Percentiles rank a stretch among this genome's conserved stretches.
Conservation (phyloP, 257 asterid genomes). For the Forsythia viridissima region DNA sequence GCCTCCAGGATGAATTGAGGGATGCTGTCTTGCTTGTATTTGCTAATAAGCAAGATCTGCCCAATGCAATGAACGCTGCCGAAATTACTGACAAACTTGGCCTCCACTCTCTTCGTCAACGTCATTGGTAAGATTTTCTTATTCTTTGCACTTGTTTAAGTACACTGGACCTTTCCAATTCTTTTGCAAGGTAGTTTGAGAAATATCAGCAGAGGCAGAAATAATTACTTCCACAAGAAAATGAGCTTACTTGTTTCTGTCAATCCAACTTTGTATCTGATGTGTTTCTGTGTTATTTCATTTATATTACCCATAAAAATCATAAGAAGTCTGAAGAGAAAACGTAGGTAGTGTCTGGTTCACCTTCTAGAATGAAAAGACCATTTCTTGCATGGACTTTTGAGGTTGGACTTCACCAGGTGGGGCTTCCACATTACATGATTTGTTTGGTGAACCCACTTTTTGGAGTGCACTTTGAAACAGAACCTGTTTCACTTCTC, state of each 20-base stretch:
- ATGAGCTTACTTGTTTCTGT: neutral
- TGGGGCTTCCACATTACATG: neutral
- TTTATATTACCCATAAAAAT: too few relatives aligned
- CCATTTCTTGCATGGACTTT: neutral
- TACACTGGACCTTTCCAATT: neutral
- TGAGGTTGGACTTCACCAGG: neutral
- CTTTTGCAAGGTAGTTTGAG: neutral
- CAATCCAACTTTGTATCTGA: neutral
- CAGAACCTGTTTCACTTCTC: neutral
- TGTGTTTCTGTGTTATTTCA: neutral
- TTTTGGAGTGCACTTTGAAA: neutral
- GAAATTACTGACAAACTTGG: constrained; percentile 50
- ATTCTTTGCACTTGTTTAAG: neutral
- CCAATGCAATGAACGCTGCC: constrained; percentile 52
- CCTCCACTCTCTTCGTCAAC: constrained; percentile 47
- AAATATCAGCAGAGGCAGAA: neutral
- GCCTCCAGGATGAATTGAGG: constrained; percentile 42
- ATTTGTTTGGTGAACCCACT: neutral
- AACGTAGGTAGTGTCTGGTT: neutral
- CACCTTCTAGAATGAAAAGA: neutral
- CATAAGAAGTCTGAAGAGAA: neutral
- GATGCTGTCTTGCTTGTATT: constrained; percentile 48
- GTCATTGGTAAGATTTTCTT: constrained; percentile 36
- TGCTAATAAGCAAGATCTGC: constrained; percentile 50
- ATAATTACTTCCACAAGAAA: neutral